A percentile compares a stretch with the other conserved stretches of the same genome.
Evolutionary conservation across 371 early-diverging fungal species (phyloP).

Genomic region (Mycotypha africana): DNA sequence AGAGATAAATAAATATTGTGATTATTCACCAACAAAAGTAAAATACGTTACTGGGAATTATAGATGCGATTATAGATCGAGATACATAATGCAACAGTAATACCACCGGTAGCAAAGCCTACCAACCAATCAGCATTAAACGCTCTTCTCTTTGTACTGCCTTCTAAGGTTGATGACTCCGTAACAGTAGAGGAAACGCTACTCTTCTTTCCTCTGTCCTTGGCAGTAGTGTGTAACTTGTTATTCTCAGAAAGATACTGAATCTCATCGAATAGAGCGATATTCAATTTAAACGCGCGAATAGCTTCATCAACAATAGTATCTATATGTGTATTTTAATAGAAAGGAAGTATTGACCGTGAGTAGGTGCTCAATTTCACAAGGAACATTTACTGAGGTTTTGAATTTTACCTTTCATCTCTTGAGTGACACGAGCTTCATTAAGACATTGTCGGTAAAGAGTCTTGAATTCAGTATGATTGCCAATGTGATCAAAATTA

Average conservation of each 20-base stretch:
- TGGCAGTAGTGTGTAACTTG: slow-evolving; percentile 18
- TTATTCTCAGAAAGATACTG: slow-evolving; percentile 26
- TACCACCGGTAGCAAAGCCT: slow-evolving; percentile 11
- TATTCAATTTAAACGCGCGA: slow-evolving; percentile 36
- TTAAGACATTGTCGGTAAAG: slow-evolving; percentile 47
- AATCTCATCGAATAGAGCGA: slow-evolving; percentile 40
- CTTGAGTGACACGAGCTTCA: slow-evolving; percentile 19
- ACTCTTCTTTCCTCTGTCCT: too few relatives aligned
- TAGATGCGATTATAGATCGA: slow-evolving; percentile 7
- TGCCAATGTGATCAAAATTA: slow-evolving; percentile 43
- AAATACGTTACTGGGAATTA: too few relatives aligned
- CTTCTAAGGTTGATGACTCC: neutral
- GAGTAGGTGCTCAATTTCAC: too few relatives aligned
- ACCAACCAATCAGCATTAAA: slow-evolving; percentile 11
- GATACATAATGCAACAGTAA: slow-evolving; percentile 7
- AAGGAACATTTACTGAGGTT: neutral
- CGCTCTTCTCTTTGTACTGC: neutral
- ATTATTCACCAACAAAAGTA: too few relatives aligned
- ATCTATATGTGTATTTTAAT: slow-evolving; percentile 10
- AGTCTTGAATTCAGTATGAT: slow-evolving; percentile 48
- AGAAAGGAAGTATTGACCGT: neutral
- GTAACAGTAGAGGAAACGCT: neutral
- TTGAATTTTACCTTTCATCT: slow-evolving; percentile 21
- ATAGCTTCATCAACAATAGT: slow-evolving; percentile 35
- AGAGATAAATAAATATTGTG: too few relatives aligned